Percentiles rank a stretch among this genome's conserved stretches.
These are phyloP conservation scores for Cryphonectria japonica DNA, from an alignment of 2,329 filamentous ascomycete species.

Conservation along the genomic window DNA sequence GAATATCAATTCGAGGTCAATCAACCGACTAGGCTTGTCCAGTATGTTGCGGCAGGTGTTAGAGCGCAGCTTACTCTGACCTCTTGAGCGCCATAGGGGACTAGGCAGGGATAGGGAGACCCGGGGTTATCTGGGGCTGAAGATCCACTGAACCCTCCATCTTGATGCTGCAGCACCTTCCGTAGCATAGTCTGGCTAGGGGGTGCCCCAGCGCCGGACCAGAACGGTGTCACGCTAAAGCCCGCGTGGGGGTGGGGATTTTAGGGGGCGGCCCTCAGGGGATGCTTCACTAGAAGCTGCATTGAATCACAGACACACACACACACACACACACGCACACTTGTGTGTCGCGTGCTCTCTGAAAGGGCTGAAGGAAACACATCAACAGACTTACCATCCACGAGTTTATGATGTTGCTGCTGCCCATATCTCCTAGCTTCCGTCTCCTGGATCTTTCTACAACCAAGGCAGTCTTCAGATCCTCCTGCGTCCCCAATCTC, in stretches of 20 bases:
- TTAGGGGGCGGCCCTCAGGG: neutral
- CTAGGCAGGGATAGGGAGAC: neutral
- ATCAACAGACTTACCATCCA: slow-evolving; percentile 3
- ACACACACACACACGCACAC: neutral
- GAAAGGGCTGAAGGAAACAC: neutral
- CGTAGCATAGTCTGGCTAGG: neutral
- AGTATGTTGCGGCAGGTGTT: neutral
- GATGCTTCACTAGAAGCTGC: neutral
- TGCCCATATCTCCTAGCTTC: slow-evolving; percentile 21
- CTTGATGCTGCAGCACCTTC: neutral
- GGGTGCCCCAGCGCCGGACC: neutral
- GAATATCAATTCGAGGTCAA: neutral
- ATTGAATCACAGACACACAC: neutral
- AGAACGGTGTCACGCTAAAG: neutral
- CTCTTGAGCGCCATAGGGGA: neutral
- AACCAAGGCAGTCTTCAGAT: slow-evolving; percentile 19
- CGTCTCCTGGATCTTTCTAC: slow-evolving; percentile 21
- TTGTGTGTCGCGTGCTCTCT: slow-evolving; percentile 1
- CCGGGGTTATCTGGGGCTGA: neutral
- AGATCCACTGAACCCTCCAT: neutral
- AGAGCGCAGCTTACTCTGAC: neutral
- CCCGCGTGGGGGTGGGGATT: neutral
- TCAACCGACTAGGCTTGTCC: neutral
- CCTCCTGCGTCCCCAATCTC: slow-evolving; percentile 12
- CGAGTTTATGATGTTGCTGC: slow-evolving; percentile 7